phyloP scores from a whole-genome alignment of 1,139 yeast genomes.

The Yamadazyma diddensiae region DNA sequence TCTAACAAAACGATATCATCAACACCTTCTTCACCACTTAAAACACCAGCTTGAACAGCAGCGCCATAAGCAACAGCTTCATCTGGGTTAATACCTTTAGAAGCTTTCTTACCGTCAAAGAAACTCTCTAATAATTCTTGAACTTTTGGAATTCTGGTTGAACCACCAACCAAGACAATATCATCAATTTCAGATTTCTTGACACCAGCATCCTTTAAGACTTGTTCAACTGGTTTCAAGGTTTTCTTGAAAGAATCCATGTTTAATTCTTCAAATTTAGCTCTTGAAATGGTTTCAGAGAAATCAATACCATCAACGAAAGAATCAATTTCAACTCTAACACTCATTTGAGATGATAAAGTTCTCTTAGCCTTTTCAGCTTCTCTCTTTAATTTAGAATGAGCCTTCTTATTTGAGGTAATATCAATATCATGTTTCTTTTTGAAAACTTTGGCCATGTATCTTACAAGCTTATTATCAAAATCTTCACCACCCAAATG shows the following conservation, averaged over 20 bases:
- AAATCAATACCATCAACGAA: slow-evolving; percentile 94
- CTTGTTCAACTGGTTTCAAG: slow-evolving; percentile 90
- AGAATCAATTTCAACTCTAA: slow-evolving; percentile 92
- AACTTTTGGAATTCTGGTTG: slow-evolving; percentile 97
- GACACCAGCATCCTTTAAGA: slow-evolving; percentile 82
- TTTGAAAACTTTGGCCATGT: slow-evolving; percentile 81
- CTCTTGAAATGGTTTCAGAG: slow-evolving; percentile 89
- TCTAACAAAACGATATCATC: slow-evolving; percentile 48
- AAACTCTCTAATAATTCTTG: slow-evolving; percentile 83
- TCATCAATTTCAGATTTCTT: slow-evolving; percentile 83
- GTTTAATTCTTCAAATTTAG: slow-evolving; percentile 92
- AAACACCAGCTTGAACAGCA: slow-evolving; percentile 85
- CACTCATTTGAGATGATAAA: slow-evolving; percentile 83
- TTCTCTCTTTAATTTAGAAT: slow-evolving; percentile 90
- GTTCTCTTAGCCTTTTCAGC: slow-evolving; percentile 97
- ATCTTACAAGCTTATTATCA: slow-evolving; percentile 84
- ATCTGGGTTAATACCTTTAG: slow-evolving; percentile 96
- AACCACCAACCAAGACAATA: slow-evolving; percentile 94
- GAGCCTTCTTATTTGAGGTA: slow-evolving; percentile 69
- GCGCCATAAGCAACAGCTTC: slow-evolving; percentile 58
- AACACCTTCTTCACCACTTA: slow-evolving; percentile 67
- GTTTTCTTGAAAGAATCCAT: slow-evolving; percentile 85
- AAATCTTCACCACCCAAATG: slow-evolving; percentile 88
- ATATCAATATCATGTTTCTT: slow-evolving; percentile 84
- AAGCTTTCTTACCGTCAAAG: slow-evolving; percentile 91